A percentile compares a stretch with the other conserved stretches of the same genome.
phyloP scores from a whole-genome alignment of 2,329 filamentous ascomycete species.

The Coniella lustricola region DNA sequence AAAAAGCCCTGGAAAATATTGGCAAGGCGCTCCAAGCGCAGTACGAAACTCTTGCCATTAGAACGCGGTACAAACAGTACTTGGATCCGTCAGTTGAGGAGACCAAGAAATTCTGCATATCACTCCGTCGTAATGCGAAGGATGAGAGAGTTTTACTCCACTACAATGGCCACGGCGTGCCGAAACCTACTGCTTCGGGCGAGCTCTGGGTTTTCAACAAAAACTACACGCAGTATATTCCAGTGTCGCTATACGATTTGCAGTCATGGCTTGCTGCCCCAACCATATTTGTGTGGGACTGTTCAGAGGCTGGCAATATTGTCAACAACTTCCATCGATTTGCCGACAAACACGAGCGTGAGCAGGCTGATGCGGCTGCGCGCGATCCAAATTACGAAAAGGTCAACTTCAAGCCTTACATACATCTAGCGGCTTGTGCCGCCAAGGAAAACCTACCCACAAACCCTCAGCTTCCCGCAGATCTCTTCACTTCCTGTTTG shows the following conservation, averaged over 20 bases:
- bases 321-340: constrained; percentile 91
- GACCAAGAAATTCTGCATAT: constrained; percentile 92
- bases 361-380: constrained; percentile 69
- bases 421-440: constrained; percentile 86
- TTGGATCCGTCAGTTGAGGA: constrained; percentile 95
- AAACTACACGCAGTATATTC: constrained; percentile 98
- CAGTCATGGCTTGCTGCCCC: constrained; percentile 94
- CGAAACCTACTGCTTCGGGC: constrained; percentile 87
- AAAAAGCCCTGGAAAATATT: constrained; percentile 87
- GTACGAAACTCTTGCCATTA: constrained; percentile 89
- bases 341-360: constrained; percentile 87
- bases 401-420: constrained; percentile 61
- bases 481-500: constrained; percentile 91
- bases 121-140: constrained; percentile 83
- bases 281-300: constrained; percentile 96
- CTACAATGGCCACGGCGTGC: constrained; percentile 97
- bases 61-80: constrained; percentile 96
- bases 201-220: constrained; percentile 99
- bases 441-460: constrained; percentile 90
- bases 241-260: constrained; percentile 88
- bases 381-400: constrained; percentile 80
- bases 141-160: constrained; percentile 96
- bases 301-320: constrained; percentile 92
- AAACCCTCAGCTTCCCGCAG: constrained; percentile 85
- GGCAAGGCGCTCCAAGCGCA: constrained; percentile 93